Evolutionary conservation across 1,284 basidiomycete species (phyloP).

Genomic region (Boletus holoroseus): DNA sequence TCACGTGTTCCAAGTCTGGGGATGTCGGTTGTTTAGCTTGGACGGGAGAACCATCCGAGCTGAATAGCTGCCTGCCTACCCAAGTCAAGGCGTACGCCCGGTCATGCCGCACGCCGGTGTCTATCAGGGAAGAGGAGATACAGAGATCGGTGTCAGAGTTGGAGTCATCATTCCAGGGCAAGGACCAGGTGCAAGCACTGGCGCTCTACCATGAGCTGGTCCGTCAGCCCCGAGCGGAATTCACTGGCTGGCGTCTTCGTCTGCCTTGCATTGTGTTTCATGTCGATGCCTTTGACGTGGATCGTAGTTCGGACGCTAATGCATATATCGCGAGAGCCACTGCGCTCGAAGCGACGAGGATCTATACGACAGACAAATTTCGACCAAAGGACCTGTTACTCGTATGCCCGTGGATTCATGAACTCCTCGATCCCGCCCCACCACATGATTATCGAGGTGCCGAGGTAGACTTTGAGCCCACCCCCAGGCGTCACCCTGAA

Average conservation of each 20-base stretch:
- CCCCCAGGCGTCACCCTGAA: not conserved
- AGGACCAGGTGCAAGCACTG: not conserved
- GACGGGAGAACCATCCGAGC: too few relatives aligned
- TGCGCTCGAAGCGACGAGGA: not conserved
- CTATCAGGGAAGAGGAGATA: too few relatives aligned
- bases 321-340: not conserved
- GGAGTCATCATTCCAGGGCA: too few relatives aligned
- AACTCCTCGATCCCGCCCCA: not conserved
- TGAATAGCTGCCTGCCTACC: too few relatives aligned
- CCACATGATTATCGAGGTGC: not conserved
- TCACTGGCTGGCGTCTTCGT: not conserved
- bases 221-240: too few relatives aligned
- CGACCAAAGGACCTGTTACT: not conserved
- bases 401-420: conserved; percentile 9
- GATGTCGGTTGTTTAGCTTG: too few relatives aligned
- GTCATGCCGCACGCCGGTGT: too few relatives aligned
- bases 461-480: not conserved
- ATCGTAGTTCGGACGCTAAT: not conserved
- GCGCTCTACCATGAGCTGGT: too few relatives aligned
- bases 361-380: not conserved
- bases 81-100: too few relatives aligned
- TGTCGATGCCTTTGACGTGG: not conserved
- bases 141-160: too few relatives aligned
- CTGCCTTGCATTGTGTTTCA: not conserved
- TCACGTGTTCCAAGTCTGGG: too few relatives aligned